Percentiles rank a stretch among this genome's conserved stretches.
These are phyloP conservation scores for Voacanga thouarsii DNA, from an alignment of 257 asterid genomes.

Conservation along the genomic window DNA sequence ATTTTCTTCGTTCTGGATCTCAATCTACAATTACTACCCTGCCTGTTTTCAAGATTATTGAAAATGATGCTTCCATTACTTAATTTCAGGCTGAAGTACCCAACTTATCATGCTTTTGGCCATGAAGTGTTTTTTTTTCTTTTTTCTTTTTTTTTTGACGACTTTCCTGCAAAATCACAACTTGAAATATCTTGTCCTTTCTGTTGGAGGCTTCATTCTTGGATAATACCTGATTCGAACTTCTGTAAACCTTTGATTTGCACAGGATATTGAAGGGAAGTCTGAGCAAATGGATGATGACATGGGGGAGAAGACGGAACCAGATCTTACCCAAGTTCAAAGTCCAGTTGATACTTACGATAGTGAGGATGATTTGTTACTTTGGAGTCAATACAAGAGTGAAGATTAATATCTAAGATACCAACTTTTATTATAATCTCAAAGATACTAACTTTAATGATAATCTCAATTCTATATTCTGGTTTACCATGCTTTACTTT, in stretches of 20 bases:
- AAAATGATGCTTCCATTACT: neutral
- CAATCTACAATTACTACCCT: neutral
- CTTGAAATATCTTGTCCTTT: neutral
- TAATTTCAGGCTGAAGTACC: neutral
- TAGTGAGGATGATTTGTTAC: slow-evolving; percentile 43
- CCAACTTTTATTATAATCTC: neutral
- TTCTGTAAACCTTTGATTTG: neutral
- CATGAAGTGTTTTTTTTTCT: no score
- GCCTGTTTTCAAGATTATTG: neutral
- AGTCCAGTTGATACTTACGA: slow-evolving; percentile 35
- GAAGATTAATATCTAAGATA: slow-evolving; percentile 12
- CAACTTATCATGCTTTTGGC: no score
- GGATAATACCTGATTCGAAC: slow-evolving; percentile 1
- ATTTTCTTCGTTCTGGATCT: neutral
- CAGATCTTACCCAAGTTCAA: slow-evolving; percentile 26
- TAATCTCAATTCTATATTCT: neutral
- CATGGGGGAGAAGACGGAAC: slow-evolving; percentile 21
- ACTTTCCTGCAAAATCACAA: neutral
- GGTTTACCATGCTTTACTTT: neutral
- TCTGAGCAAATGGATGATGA: slow-evolving; percentile 33
- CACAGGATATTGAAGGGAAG: slow-evolving; percentile 46
- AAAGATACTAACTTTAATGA: neutral
- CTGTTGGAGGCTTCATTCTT: neutral
- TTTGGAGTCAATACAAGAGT: slow-evolving; percentile 53
- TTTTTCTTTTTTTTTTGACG: no score